Conservation (phyloP, 768 basidiomycete genomes). For the Xerocomellus chrysenteron region DNA sequence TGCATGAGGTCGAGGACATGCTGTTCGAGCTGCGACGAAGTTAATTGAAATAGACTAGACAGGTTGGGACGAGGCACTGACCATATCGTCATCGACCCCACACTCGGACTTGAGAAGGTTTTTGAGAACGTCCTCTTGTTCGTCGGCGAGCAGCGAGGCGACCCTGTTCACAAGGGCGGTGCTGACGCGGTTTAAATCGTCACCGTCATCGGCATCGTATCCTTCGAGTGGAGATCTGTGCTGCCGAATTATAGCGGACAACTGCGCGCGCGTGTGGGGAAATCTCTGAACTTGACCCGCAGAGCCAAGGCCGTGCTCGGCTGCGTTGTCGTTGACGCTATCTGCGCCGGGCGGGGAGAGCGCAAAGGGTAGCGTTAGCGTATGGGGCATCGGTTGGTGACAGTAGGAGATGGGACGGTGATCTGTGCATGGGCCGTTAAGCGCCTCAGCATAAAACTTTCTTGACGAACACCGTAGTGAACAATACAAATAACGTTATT, state of each 20-base stretch:
- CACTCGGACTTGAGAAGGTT: constrained; percentile 66
- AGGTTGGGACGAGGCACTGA: constrained; percentile 35
- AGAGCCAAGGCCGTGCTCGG: constrained; percentile 15
- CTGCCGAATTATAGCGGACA: constrained; percentile 70
- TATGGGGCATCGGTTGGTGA: constrained; percentile 26
- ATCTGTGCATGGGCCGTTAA: constrained; percentile 25
- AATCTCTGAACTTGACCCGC: constrained; percentile 45
- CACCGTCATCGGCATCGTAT: constrained; percentile 59
- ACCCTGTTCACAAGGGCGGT: constrained; percentile 68
- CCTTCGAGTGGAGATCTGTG: constrained; percentile 56
- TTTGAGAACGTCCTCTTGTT: constrained; percentile 88
- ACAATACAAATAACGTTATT: constrained; percentile 27
- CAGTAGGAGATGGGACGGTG: constrained; percentile 15
- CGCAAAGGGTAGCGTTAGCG: constrained; percentile 22
- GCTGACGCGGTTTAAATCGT: constrained; percentile 53
- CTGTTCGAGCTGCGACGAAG: constrained; percentile 66
- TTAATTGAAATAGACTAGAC: constrained; percentile 18
- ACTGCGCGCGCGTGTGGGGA: constrained; percentile 82
- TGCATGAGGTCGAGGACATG: constrained; percentile 95
- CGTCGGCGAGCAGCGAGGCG: constrained; percentile 68
- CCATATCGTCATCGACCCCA: constrained; percentile 67
- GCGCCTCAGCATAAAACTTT: constrained; percentile 21
- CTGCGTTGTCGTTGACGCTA: constrained; percentile 17
- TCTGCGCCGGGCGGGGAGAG: constrained; percentile 10
- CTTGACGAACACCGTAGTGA: constrained; percentile 7